These are phyloP conservation scores for Phytopythium delawarense DNA, from an alignment of 352 stramenopile genomes.

Conservation along the genomic window DNA sequence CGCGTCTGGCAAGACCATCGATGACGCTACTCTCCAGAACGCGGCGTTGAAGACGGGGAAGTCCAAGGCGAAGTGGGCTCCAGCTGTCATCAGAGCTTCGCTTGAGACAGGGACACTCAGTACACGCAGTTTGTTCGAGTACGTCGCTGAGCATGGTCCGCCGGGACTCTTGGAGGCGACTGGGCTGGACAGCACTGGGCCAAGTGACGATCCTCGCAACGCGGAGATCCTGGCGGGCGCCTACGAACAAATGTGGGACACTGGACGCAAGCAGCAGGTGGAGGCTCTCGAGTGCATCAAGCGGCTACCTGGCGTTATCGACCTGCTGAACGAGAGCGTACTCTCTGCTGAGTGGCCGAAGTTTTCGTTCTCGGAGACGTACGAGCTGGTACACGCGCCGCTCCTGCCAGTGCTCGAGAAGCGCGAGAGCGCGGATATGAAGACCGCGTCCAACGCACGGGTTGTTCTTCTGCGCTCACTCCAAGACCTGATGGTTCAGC, in stretches of 20 bases:
- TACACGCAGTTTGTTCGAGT: conserved; percentile 64
- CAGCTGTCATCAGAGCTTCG: conserved; percentile 44
- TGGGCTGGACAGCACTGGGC: conserved; percentile 19
- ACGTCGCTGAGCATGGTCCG: conserved; percentile 51
- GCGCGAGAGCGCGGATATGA: conserved; percentile 11
- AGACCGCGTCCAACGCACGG: conserved; percentile 31
- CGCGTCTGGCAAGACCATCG: conserved; percentile 40
- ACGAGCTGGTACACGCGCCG: conserved; percentile 62
- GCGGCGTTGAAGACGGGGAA: conserved; percentile 58
- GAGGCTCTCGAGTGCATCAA: conserved; percentile 73
- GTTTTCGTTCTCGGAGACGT: conserved; percentile 58
- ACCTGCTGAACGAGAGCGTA: conserved; percentile 67
- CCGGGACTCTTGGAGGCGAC: conserved; percentile 51
- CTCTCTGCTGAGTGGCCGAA: conserved; percentile 44
- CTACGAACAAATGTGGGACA: conserved; percentile 74
- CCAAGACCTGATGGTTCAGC: conserved; percentile 84
- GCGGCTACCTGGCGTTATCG: conserved; percentile 46
- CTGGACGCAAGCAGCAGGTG: conserved; percentile 46
- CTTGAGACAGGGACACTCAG: conserved; percentile 60
- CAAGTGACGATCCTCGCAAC: conserved; percentile 38
- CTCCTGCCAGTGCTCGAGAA: conserved; percentile 63
- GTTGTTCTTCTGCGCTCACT: conserved; percentile 72
- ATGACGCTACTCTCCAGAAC: conserved; percentile 65
- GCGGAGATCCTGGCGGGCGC: conserved; percentile 48
- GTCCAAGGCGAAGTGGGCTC: conserved; percentile 58